Evolutionary conservation across 805 yeast species (phyloP), one percentile per base, ranked within the genome.

Genomic region (Myxozyma kluyveri): DNA sequence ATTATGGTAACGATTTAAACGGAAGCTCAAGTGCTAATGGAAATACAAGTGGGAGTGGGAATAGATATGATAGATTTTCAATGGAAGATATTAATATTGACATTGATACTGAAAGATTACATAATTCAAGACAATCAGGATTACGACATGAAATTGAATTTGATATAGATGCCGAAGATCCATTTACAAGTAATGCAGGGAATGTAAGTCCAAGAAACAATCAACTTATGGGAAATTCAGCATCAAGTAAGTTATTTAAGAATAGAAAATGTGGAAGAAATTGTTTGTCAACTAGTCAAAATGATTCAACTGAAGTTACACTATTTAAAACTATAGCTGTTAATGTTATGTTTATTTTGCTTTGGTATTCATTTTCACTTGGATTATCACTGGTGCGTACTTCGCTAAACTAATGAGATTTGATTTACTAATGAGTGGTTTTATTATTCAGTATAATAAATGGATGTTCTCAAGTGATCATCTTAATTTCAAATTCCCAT

Each of bases 381-480:
- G 55, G 70, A 3, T 55, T 72, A 14, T 67, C 72, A 4, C 65
- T 72, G 36, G 59, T 54, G 19, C 14, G 37, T 38, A 19, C 1
- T 21, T 12, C 6, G 23, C 17, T 14, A 18, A 7, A 4, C n/a
- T n/a, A n/a, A n/a, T n/a, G n/a, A n/a, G n/a, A 22, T 23, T 21
- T 14, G n/a, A 7, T 10, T 7, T 29, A 22, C 41, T 14, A 22
- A 10, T 24, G 24, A n/a, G 17, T 18, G 9, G 10, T 23, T 14
- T 39, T 19, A 44, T 18, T 27, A 17, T 90, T 6, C 68, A 87
- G 27, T 93, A 91, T 72, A 93, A 93, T 74, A 90, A 90, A 71
- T 89, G 97, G 97, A 91, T 91, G 97, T 93, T 91, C 72, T 90
- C 91, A 36, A 66, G 69, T 4, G 75, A 78, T 7, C 85, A 88